phyloP scores from a whole-genome alignment of 306 rosid genomes.

The Ochetophila trinervis region DNA sequence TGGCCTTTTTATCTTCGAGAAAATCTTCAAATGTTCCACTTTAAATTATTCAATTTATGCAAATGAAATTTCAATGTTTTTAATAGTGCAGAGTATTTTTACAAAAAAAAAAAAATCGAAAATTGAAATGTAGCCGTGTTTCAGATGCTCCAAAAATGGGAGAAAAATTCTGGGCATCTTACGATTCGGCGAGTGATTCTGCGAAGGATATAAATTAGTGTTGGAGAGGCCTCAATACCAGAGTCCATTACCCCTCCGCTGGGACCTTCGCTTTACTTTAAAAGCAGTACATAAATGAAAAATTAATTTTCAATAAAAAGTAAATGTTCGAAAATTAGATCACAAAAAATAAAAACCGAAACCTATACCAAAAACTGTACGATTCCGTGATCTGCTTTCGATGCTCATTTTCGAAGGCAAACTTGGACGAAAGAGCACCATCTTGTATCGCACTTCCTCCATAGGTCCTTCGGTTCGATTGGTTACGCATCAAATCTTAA shows the following conservation, averaged over 20 bases:
- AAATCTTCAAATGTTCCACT: too few relatives aligned
- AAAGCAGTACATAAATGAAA: too few relatives aligned
- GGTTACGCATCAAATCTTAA: neutral
- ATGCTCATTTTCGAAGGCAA: slow-evolving; percentile 72
- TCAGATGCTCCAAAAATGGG: slow-evolving; percentile 30
- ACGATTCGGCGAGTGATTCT: slow-evolving; percentile 63
- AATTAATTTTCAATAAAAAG: neutral
- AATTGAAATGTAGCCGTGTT: slow-evolving; percentile 38
- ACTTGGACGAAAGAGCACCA: slow-evolving; percentile 80
- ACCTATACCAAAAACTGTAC: slow-evolving; percentile 17
- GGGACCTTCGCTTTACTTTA: slow-evolving; percentile 62
- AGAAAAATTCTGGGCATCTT: slow-evolving; percentile 46
- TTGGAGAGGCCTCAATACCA: slow-evolving; percentile 72
- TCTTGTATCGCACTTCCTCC: slow-evolving; percentile 58
- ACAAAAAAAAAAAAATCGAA: neutral
- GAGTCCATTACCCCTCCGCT: slow-evolving; percentile 70
- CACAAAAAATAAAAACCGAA: slow-evolving; percentile 21
- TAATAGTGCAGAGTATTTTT: too few relatives aligned
- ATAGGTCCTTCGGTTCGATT: slow-evolving; percentile 63
- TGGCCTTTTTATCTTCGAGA: too few relatives aligned
- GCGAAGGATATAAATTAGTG: slow-evolving; percentile 47
- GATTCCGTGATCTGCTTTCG: slow-evolving; percentile 39
- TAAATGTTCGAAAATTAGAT: slow-evolving; percentile 36
- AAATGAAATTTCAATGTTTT: too few relatives aligned
- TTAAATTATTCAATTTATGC: too few relatives aligned